These are phyloP conservation scores for Ogataea ramenticola DNA, from an alignment of 805 yeast species.

Conservation along the genomic window DNA sequence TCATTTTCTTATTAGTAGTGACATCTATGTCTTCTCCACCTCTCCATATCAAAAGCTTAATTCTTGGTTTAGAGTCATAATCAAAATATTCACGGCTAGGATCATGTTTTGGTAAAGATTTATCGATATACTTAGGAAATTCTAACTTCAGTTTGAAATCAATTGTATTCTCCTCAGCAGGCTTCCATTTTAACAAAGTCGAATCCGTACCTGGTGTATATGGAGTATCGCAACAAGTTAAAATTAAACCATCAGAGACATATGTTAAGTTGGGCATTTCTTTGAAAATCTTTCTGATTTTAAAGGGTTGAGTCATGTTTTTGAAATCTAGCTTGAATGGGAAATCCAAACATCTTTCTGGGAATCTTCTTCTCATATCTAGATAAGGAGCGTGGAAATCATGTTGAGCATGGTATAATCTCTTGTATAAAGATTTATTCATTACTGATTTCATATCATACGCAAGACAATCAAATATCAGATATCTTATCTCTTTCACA, in stretches of 20 bases:
- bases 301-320: constrained; percentile 79
- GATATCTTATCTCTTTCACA: constrained; percentile 62
- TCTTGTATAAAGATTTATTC: constrained; percentile 64
- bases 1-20: constrained; percentile 27
- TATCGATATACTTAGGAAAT: constrained; percentile 54
- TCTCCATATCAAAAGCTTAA: constrained; percentile 70
- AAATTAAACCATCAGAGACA: constrained; percentile 88
- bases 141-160: constrained; percentile 71
- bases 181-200: constrained; percentile 90
- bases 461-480: constrained; percentile 88
- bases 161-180: constrained; percentile 89
- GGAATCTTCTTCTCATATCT: constrained; percentile 57
- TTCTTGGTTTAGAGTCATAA: constrained; percentile 72
- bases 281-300: constrained; percentile 66
- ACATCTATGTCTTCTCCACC: constrained; percentile 38
- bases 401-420: constrained; percentile 82
- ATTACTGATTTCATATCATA: constrained; percentile 69
- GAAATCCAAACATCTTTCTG: constrained; percentile 66
- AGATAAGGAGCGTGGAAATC: constrained; percentile 78
- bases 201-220: constrained; percentile 86
- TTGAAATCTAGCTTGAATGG: constrained; percentile 86
- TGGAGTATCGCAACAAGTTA: constrained; percentile 85
- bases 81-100: constrained; percentile 68
- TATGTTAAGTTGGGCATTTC: constrained; percentile 71
- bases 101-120: constrained; percentile 57